Evolutionary conservation across 371 early-diverging fungal species (phyloP), one percentile per base, ranked within the genome.

Genomic region (Blakeslea trispora): DNA sequence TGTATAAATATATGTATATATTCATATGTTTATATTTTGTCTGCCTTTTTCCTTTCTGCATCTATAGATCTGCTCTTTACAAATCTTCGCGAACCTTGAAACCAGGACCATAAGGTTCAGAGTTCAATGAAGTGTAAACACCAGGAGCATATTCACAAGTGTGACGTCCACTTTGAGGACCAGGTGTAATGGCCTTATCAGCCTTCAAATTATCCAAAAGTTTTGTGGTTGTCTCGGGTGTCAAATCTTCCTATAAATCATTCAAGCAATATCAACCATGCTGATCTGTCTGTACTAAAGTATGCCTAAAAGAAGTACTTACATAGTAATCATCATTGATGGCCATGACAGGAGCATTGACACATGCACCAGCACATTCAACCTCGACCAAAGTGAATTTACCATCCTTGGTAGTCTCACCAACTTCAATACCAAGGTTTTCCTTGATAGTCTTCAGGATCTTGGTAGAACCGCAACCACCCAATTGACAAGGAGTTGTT

Each of bases 321-420:
- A 90, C 95, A 71, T 91, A 96, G 79, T 96, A 96, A 63, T 97
- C 96, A 61, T 98, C 98, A 74, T 98, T 98, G 59, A 98, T 86
- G 45, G 97, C 95, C 75, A 98, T 74, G 11, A 97, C 97, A 11
- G 98, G 99, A 17, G 98, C 97, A 69, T 98, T 98, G 49, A 95
- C 92, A 75, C 99, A 98, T n/a, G 98, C 99, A 61, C 97, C 98
- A 43, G 98, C 98, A 68, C 99, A 98, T 77, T 98, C 99, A 18
- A 98, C 99, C 71, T 98, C 99, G 10, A 97, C 97, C 53, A 98
- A 77, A 35, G 99, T 98, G 68, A 98, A 97, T 64, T 90, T 73
- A 66, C 91, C 91, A 76, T 98, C 99, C 54, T 81, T 66, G 47
- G 97, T 96, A 15, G 99, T 98, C 73, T 95, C 90, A 48, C 97